Evolutionary conservation across 202 grass and related monocot genomes (phyloP).

Genomic region (Cymbopogon flexuosus): DNA sequence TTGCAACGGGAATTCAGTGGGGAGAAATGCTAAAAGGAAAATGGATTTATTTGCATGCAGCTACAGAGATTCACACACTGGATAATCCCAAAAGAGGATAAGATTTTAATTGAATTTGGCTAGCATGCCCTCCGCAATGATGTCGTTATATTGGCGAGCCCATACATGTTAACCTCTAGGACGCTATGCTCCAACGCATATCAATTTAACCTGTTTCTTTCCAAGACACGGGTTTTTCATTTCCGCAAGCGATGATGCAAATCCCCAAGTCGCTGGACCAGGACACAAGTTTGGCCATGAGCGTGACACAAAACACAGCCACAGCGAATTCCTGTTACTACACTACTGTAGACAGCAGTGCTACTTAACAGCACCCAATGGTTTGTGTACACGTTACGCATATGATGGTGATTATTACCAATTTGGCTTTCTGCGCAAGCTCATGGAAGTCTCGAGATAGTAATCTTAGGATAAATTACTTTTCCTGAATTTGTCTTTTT

Average conservation of each 20-base stretch:
- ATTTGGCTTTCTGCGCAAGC: not conserved
- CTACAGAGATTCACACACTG: not conserved
- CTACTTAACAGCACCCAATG: not conserved
- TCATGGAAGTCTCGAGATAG: not conserved
- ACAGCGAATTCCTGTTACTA: not conserved
- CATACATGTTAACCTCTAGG: not conserved
- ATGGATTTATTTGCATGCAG: not conserved
- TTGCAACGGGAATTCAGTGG: not conserved
- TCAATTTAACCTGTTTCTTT: not conserved
- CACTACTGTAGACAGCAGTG: not conserved
- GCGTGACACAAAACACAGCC: not conserved
- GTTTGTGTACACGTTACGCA: not conserved
- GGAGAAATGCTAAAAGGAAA: not conserved
- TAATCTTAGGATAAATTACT: no score
- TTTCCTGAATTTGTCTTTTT: no score
- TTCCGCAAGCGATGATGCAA: not conserved
- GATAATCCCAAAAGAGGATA: slow-evolving; percentile 18
- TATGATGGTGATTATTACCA: not conserved
- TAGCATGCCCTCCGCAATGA: not conserved
- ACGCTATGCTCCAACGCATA: slow-evolving; percentile 2
- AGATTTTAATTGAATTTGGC: slow-evolving; percentile 19
- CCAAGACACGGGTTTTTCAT: no score
- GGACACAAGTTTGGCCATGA: not conserved
- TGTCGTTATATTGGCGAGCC: not conserved
- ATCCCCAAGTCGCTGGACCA: not conserved